A percentile compares a stretch with the other conserved stretches of the same genome.
phyloP scores from a whole-genome alignment of 495 filamentous ascomycete genomes.

The Parathielavia appendiculata region DNA sequence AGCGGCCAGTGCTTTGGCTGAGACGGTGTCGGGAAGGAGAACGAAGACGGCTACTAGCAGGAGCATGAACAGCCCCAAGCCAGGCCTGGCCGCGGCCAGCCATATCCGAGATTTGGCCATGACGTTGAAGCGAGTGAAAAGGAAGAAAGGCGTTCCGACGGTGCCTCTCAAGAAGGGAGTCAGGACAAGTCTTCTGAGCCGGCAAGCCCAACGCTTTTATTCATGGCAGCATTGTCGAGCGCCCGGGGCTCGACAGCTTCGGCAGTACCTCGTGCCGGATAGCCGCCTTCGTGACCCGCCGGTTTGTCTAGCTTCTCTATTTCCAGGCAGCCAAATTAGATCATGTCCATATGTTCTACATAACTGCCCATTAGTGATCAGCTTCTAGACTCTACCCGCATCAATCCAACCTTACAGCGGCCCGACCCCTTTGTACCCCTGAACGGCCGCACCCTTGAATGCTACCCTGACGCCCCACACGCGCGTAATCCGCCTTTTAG shows the following conservation, averaged over 20 bases:
- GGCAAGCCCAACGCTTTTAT: background rate
- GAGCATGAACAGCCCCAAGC: conserved; percentile 1
- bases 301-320: background rate
- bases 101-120: background rate
- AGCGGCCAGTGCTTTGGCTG: background rate
- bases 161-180: background rate
- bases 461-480: background rate
- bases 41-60: background rate
- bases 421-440: background rate
- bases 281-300: background rate
- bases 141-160: background rate
- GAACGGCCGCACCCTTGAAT: background rate
- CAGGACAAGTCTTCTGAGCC: too few species aligned
- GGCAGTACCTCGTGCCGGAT: background rate
- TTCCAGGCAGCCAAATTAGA: background rate
- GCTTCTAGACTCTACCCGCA: background rate
- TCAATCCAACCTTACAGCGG: background rate
- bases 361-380: background rate
- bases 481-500: background rate
- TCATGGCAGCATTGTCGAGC: background rate
- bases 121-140: background rate
- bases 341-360: too few species aligned
- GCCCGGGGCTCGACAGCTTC: background rate
- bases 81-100: background rate
- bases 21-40: background rate